Conservation (phyloP, 805 yeast genomes). For the Metschnikowia cubensis region DNA sequence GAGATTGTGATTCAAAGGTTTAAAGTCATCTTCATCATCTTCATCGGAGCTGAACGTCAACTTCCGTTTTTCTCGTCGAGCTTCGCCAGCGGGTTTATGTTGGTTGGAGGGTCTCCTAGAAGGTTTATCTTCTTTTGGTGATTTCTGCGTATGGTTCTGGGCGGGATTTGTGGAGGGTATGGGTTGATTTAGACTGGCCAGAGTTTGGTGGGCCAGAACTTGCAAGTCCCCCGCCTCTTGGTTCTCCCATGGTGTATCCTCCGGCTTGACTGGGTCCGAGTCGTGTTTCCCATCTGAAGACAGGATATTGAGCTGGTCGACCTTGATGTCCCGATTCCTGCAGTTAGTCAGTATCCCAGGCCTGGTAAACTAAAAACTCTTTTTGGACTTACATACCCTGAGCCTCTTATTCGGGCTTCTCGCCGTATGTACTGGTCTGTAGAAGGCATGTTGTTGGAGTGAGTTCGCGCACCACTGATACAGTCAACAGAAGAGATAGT, state of each 20-base stretch:
- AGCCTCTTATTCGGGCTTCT: constrained; percentile 37
- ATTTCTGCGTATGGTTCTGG: too few relatives aligned
- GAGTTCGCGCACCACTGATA: not conserved
- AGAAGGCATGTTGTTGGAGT: constrained; percentile 5
- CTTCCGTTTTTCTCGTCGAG: constrained; percentile 9
- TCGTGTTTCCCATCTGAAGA: constrained; percentile 1
- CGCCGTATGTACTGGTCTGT: constrained; percentile 17
- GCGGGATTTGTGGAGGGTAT: too few relatives aligned
- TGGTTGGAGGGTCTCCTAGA: too few relatives aligned
- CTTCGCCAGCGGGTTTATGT: not conserved
- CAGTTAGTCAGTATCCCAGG: constrained; percentile 12
- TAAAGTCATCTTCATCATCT: constrained; percentile 9
- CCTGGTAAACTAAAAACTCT: too few relatives aligned
- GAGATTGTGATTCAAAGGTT: not conserved
- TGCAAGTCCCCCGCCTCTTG: too few relatives aligned
- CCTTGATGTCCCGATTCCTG: constrained; percentile 18
- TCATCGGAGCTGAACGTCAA: constrained; percentile 15
- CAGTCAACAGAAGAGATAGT: too few relatives aligned
- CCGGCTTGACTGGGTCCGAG: not conserved
- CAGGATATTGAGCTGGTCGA: constrained; percentile 17
- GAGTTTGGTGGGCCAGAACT: too few relatives aligned
- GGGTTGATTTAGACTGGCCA: too few relatives aligned
- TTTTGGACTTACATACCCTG: constrained; percentile 32
- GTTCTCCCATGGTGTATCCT: not conserved
- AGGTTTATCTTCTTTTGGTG: too few relatives aligned